Conservation (phyloP, 2,329 filamentous ascomycete species). For the Diplodia scrobiculata region DNA sequence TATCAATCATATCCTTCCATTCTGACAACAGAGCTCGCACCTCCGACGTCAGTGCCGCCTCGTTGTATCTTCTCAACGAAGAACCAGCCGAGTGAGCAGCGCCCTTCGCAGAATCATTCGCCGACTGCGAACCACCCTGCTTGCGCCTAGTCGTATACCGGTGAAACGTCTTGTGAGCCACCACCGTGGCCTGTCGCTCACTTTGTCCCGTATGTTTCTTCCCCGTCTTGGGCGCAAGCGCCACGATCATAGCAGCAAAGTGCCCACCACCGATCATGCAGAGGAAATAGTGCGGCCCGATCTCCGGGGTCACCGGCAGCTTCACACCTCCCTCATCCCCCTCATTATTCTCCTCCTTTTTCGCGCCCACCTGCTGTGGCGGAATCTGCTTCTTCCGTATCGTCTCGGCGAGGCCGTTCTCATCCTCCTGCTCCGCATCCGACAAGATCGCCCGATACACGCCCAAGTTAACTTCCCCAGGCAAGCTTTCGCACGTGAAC, state of each 20-base stretch:
- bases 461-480: constrained; percentile 77
- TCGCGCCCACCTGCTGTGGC: constrained; percentile 55
- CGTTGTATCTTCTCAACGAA: constrained; percentile 87
- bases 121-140: constrained; percentile 91
- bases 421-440: constrained; percentile 67
- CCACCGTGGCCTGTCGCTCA: constrained; percentile 80
- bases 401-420: constrained; percentile 63
- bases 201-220: constrained; percentile 70
- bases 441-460: constrained; percentile 83
- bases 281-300: constrained; percentile 84
- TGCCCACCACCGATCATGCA: constrained; percentile 99
- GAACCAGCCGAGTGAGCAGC: constrained; percentile 92
- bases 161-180: constrained; percentile 97
- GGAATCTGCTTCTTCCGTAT: constrained; percentile 76
- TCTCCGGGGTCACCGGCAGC: constrained; percentile 59
- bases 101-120: constrained; percentile 92
- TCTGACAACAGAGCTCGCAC: constrained; percentile 77
- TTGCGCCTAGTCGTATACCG: constrained; percentile 94
- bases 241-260: constrained; percentile 95
- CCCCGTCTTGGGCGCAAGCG: constrained; percentile 75
- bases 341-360: constrained; percentile 37
- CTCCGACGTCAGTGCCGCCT: constrained; percentile 85
- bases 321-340: constrained; percentile 61
- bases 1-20: constrained; percentile 85
- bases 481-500: constrained; percentile 76